A percentile compares a stretch with the other conserved stretches of the same genome.
These are phyloP conservation scores for Collybia nuda DNA, from an alignment of 768 basidiomycete species.

Conservation along the genomic window DNA sequence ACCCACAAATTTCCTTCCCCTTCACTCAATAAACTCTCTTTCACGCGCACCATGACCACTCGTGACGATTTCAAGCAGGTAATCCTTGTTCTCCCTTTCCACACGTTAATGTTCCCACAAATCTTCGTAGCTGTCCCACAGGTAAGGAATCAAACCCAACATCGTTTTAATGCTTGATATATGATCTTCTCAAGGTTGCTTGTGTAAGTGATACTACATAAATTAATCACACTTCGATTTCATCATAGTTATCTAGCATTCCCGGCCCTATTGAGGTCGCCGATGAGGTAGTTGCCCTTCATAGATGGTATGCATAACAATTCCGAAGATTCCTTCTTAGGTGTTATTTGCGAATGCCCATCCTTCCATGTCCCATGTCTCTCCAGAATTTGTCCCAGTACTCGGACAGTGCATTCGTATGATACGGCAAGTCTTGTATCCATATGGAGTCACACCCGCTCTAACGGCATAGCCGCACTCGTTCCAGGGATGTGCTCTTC, in stretches of 20 bases:
- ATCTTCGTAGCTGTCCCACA: conserved; percentile 30
- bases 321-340: conserved; percentile 24
- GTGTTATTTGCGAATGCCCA: conserved; percentile 95
- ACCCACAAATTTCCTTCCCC: conserved; percentile 4
- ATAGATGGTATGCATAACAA: neutral
- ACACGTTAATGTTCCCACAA: neutral
- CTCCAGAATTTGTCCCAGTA: conserved; percentile 82
- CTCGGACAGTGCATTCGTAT: conserved; percentile 89
- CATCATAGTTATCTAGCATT: conserved; percentile 37
- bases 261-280: conserved; percentile 65
- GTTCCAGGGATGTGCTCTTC: conserved; percentile 67
- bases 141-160: conserved; percentile 21
- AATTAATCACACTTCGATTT: neutral
- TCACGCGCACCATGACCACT: conserved; percentile 19
- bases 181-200: conserved; percentile 36
- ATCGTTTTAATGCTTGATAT: conserved; percentile 6
- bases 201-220: conserved; percentile 36
- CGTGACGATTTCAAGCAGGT: conserved; percentile 30
- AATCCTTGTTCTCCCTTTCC: neutral
- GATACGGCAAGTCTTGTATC: conserved; percentile 52
- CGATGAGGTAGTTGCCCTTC: conserved; percentile 34
- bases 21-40: neutral
- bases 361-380: conserved; percentile 86
- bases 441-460: neutral
- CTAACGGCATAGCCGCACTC: neutral